Evolutionary conservation across 805 yeast species (phyloP).

Genomic region (Wickerhamiella kurtzmanii): DNA sequence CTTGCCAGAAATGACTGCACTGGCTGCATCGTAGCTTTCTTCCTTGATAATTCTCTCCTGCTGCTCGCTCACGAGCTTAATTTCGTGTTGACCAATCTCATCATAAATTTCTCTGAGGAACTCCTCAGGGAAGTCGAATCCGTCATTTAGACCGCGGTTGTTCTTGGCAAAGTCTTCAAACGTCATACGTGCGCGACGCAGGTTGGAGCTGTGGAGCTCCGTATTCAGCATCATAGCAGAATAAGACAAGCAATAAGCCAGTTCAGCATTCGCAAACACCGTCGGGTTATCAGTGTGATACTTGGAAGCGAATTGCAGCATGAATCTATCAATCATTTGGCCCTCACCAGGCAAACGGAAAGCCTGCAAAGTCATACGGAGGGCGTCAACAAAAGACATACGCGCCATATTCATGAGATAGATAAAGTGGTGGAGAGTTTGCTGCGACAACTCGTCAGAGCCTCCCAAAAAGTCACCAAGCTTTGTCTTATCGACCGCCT

Average conservation of each 20-base stretch:
- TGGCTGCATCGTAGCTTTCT: slow-evolving; percentile 73
- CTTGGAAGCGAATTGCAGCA: slow-evolving; percentile 93
- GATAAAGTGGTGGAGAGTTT: slow-evolving; percentile 86
- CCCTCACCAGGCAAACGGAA: slow-evolving; percentile 97
- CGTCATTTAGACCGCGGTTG: slow-evolving; percentile 87
- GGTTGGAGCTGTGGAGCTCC: slow-evolving; percentile 80
- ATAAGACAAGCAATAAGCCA: slow-evolving; percentile 84
- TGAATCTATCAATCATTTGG: slow-evolving; percentile 90
- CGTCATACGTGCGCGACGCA: slow-evolving; percentile 71
- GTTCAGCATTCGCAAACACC: slow-evolving; percentile 79
- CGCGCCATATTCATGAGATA: slow-evolving; percentile 68
- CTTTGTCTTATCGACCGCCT: slow-evolving; percentile 65
- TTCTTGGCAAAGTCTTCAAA: slow-evolving; percentile 73
- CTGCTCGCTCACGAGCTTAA: slow-evolving; percentile 83
- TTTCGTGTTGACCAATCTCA: slow-evolving; percentile 75
- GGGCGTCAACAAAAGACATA: slow-evolving; percentile 65
- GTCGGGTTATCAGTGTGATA: slow-evolving; percentile 75
- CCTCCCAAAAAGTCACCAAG: slow-evolving; percentile 91
- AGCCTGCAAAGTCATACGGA: slow-evolving; percentile 69
- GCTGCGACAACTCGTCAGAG: slow-evolving; percentile 62
- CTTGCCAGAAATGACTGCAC: slow-evolving; percentile 78
- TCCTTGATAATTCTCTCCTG: slow-evolving; percentile 81
- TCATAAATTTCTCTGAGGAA: slow-evolving; percentile 53
- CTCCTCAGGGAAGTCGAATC: slow-evolving; percentile 66
- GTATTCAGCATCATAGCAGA: slow-evolving; percentile 89